Conservation (phyloP, 257 asterid species). For the Echium plantagineum region DNA sequence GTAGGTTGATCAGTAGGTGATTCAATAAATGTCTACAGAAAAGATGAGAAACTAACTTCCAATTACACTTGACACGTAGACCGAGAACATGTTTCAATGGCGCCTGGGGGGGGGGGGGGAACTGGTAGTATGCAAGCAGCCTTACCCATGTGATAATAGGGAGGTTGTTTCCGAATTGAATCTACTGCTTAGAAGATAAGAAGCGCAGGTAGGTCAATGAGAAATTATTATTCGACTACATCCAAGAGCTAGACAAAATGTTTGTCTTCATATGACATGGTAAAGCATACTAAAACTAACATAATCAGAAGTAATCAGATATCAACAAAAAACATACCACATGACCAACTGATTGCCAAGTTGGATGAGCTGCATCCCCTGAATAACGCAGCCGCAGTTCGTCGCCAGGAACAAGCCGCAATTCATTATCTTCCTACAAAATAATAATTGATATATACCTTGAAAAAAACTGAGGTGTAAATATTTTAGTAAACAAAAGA, state of each 20-base stretch:
- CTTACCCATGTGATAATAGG: too few relatives aligned
- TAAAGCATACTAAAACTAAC: too few relatives aligned
- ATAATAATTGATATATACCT: not conserved
- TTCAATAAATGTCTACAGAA: not conserved
- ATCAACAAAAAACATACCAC: constrained; percentile 45
- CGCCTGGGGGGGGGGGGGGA: too few relatives aligned
- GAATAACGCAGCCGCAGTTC: constrained; percentile 72
- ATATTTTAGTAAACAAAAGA: too few relatives aligned
- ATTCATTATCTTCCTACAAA: constrained; percentile 64
- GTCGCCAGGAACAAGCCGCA: constrained; percentile 90
- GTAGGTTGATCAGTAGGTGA: too few relatives aligned
- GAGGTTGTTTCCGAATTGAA: too few relatives aligned
- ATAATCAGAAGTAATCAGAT: not conserved
- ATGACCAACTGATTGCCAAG: constrained; percentile 83
- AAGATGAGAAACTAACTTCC: not conserved
- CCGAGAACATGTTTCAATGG: not conserved
- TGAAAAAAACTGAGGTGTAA: constrained; percentile 4
- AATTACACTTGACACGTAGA: not conserved
- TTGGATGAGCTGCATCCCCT: constrained; percentile 76
- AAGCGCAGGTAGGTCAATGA: too few relatives aligned
- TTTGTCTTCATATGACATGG: too few relatives aligned
- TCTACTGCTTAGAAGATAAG: too few relatives aligned
- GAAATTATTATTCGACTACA: too few relatives aligned
- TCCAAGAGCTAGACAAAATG: too few relatives aligned
- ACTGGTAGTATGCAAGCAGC: too few relatives aligned